Percentiles rank a stretch among this genome's conserved stretches.
phyloP scores from a whole-genome alignment of 108 stramenopile genomes.

The Nitzschia palea region DNA sequence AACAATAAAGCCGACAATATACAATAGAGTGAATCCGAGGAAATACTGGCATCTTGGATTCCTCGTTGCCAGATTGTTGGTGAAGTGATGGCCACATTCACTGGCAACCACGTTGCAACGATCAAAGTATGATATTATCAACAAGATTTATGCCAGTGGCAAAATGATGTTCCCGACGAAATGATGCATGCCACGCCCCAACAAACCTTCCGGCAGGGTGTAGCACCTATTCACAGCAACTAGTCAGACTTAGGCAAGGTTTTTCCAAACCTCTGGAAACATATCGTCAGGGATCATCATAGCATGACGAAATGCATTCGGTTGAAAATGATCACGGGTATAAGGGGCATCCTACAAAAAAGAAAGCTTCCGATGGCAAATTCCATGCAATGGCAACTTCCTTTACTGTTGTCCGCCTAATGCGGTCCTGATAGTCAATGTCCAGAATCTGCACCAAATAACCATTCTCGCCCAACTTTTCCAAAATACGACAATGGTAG shows the following conservation, averaged over 20 bases:
- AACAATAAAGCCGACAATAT: too few species aligned
- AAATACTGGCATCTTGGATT: too few species aligned
- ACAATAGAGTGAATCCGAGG: too few species aligned
- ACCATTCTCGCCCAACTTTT: slow-evolving; percentile 20
- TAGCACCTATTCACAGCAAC: too few species aligned
- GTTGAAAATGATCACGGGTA: slow-evolving; percentile 37
- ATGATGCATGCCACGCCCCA: too few species aligned
- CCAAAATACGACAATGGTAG: slow-evolving; percentile 17
- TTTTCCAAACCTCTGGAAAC: slow-evolving; percentile 43
- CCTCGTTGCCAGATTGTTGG: too few species aligned
- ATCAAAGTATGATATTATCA: too few species aligned
- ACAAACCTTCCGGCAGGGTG: too few species aligned
- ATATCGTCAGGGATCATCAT: slow-evolving; percentile 77
- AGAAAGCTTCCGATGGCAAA: slow-evolving; percentile 36
- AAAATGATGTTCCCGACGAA: too few species aligned
- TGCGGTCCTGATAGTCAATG: not conserved
- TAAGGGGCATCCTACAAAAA: slow-evolving; percentile 41
- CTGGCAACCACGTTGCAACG: too few species aligned
- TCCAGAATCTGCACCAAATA: slow-evolving; percentile 21
- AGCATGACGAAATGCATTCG: slow-evolving; percentile 72
- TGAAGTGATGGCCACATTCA: too few species aligned
- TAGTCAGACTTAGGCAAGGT: not conserved
- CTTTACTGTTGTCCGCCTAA: not conserved
- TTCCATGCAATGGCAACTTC: slow-evolving; percentile 13
- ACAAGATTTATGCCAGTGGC: too few species aligned